Conservation (phyloP, 1,284 basidiomycete genomes). For the Cutaneotrichosporon sp. region DNA sequence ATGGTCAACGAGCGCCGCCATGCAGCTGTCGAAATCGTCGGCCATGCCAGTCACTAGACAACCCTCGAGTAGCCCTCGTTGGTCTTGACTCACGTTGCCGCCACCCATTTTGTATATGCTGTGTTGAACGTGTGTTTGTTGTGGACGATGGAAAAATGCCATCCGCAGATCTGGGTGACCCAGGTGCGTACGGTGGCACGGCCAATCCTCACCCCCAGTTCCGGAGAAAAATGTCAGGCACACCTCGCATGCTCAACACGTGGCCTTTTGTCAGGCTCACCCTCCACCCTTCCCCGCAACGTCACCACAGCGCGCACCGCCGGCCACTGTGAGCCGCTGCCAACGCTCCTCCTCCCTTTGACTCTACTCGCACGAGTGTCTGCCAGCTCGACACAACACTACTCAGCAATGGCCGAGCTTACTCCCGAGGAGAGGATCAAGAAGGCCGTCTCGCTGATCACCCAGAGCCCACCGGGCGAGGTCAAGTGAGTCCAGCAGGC, state of each 20-base stretch:
- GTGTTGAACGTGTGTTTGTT: neutral
- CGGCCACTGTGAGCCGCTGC: neutral
- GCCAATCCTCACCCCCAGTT: too few species aligned
- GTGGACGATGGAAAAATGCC: neutral
- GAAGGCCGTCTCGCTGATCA: slow-evolving; percentile 66
- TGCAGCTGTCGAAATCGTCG: too few species aligned
- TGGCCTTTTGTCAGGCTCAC: neutral
- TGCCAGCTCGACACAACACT: neutral
- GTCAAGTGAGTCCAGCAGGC: slow-evolving; percentile 57
- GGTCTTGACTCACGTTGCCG: slow-evolving; percentile 35
- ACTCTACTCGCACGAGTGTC: neutral
- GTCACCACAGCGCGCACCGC: neutral
- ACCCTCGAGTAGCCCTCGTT: too few species aligned
- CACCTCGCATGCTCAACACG: neutral
- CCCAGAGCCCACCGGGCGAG: slow-evolving; percentile 88
- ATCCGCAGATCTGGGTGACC: neutral
- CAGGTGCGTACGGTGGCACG: too few species aligned
- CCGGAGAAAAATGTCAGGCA: slow-evolving; percentile 3
- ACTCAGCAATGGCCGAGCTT: slow-evolving; percentile 30
- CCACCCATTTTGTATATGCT: slow-evolving; percentile 29
- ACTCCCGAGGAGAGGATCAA: slow-evolving; percentile 37
- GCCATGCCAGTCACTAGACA: too few species aligned
- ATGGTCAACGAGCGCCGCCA: too few species aligned
- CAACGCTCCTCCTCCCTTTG: too few species aligned
- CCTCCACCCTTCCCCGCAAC: neutral